Conservation (phyloP, 2,329 filamentous ascomycete genomes). For the Diaporthe sp. region DNA sequence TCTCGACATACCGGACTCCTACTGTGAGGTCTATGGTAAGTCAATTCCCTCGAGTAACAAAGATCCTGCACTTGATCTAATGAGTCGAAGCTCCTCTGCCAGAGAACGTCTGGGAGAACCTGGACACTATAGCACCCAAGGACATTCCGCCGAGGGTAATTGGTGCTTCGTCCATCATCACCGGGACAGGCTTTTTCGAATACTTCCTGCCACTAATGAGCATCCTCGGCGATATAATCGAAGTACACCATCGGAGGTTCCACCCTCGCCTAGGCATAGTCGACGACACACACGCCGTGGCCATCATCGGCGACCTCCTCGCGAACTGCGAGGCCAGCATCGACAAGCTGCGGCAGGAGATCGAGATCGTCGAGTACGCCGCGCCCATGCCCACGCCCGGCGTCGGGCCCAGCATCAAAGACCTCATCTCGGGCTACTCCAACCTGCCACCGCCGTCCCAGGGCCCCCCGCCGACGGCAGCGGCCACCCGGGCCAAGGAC, state of each 20-base stretch:
- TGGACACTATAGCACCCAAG: conserved; percentile 50
- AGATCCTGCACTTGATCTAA: neutral
- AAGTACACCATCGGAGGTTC: conserved; percentile 59
- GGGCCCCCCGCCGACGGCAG: neutral
- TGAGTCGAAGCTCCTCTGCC: conserved; percentile 53
- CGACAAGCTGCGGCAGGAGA: conserved; percentile 48
- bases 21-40: conserved; percentile 58
- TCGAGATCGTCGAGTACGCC: conserved; percentile 37
- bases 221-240: conserved; percentile 63
- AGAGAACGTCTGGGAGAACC: conserved; percentile 56
- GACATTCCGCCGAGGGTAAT: conserved; percentile 52
- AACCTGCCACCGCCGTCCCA: conserved; percentile 9
- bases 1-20: conserved; percentile 60
- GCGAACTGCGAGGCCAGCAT: conserved; percentile 57
- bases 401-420: conserved; percentile 44
- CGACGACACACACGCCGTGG: conserved; percentile 52
- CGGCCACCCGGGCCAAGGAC: conserved; percentile 42
- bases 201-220: conserved; percentile 65
- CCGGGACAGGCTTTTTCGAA: conserved; percentile 62
- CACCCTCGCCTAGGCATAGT: conserved; percentile 58
- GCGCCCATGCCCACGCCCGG: conserved; percentile 27
- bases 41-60: neutral
- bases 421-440: conserved; percentile 43
- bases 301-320: conserved; percentile 54
- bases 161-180: conserved; percentile 56